Evolutionary conservation across 1,139 yeast genomes (phyloP).

Genomic region (Geotrichum klebahnii): DNA sequence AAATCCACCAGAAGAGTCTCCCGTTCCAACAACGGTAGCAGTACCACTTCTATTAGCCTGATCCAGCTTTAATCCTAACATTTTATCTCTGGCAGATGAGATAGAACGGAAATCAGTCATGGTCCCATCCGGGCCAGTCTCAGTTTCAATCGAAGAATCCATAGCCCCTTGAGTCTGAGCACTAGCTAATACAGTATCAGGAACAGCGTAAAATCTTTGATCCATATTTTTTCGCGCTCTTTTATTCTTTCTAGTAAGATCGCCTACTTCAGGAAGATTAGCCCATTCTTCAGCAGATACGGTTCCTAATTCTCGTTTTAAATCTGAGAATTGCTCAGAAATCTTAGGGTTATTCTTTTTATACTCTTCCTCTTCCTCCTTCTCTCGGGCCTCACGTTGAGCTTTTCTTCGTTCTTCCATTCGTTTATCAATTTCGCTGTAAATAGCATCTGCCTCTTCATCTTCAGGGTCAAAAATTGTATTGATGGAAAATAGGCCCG

Average conservation of each 20-base stretch:
- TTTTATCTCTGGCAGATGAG: constrained; percentile 51
- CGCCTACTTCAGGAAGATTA: constrained; percentile 81
- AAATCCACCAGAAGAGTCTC: constrained; percentile 28
- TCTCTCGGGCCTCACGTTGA: constrained; percentile 38
- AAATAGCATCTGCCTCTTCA: constrained; percentile 73
- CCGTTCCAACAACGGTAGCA: constrained; percentile 13
- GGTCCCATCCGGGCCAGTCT: constrained; percentile 31
- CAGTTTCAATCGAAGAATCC: constrained; percentile 37
- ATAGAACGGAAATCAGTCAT: constrained; percentile 49
- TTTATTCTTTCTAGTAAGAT: constrained; percentile 75
- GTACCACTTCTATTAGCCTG: constrained; percentile 26
- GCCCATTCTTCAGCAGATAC: constrained; percentile 77
- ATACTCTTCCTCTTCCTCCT: constrained; percentile 30
- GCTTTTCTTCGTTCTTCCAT: constrained; percentile 44
- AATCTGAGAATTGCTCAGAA: constrained; percentile 50
- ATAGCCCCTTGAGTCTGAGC: constrained; percentile 39
- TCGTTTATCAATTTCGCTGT: constrained; percentile 58
- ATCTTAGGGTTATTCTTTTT: constrained; percentile 36
- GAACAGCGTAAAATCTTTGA: constrained; percentile 75
- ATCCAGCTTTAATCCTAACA: constrained; percentile 50
- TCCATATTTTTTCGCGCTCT: constrained; percentile 62
- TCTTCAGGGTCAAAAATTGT: constrained; percentile 48
- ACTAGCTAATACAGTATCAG: constrained; percentile 56
- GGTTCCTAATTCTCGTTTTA: constrained; percentile 57
- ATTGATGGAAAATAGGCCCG: constrained; percentile 38